Conservation (phyloP, 371 early-diverging fungal genomes). For the Circinella minor region DNA sequence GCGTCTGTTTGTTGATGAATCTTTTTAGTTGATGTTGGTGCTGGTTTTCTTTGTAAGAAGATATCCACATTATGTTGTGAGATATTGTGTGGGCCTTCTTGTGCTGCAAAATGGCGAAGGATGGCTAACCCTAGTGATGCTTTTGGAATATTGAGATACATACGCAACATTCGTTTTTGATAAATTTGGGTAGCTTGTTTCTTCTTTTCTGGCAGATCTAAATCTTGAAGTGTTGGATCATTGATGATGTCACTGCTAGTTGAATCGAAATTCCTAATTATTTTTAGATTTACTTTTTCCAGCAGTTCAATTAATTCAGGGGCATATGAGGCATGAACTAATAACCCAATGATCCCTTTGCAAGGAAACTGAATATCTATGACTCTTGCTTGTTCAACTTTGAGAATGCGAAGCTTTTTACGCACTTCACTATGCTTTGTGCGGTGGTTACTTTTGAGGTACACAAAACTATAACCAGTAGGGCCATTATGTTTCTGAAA, state of each 20-base stretch:
- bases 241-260: background rate
- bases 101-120: background rate
- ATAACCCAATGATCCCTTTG: background rate
- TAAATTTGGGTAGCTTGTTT: background rate
- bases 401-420: background rate
- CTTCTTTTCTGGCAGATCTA: background rate
- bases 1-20: too few species aligned
- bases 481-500: too few species aligned
- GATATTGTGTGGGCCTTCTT: background rate
- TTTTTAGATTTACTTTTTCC: background rate
- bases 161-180: background rate
- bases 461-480: conserved; percentile 1
- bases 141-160: background rate
- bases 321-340: background rate
- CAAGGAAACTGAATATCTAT: background rate
- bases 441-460: background rate
- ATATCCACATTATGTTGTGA: background rate
- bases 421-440: conserved; percentile 3
- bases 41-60: background rate
- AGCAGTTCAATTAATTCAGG: background rate
- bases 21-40: background rate
- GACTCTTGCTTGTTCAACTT: background rate
- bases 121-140: background rate
- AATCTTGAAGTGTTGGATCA: background rate
- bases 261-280: background rate